Evolutionary conservation across 1,284 basidiomycete genomes (phyloP), one percentile per base, ranked within the genome.

Genomic region (Rugosomyces carneus): DNA sequence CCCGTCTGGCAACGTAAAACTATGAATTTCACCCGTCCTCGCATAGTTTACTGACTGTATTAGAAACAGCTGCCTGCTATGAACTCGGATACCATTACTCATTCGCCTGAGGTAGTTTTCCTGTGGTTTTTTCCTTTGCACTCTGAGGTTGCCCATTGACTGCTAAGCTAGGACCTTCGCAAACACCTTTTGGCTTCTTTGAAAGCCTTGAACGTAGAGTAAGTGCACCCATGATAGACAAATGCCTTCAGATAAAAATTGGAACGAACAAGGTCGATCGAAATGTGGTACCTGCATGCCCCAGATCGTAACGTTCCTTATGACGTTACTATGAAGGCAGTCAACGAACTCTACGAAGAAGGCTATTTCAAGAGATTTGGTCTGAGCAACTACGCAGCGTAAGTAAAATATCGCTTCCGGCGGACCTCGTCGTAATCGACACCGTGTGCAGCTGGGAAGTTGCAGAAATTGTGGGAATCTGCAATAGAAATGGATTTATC

Each of bases 391-490:
- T 68, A 63, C 50, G 62, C 60, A 31, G 49, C 65, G 62, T 65
- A 42, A 47, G 60, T 61, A 4, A 13, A n/a, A n/a, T n/a, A n/a
- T 6, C 11, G 6, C 27, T 34, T 34, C 15, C n/a, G 13, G n/a
- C 31, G 7, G 3, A 6, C 31, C 13, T n/a, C n/a, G n/a, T 15
- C n/a, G 13, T 15, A 34, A 6, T 34, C 15, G 9, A 5, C 11
- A 34, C 8, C 39, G 18, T n/a, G 16, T 24, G 10, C 24, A 61
- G 55, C 1, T 69, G 75, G 72, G 80, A 85, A 56, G 83, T 87
- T 0, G 80, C 81, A 2, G 72, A 81, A 57, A 78, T 85, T 3
- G 71, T 79, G n/a, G 59, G 56, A 1, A 75, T 84, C 47, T 79
- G 76, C 62, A 69, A 67, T 36, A 59, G 65, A 6, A 73, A 79